Evolutionary conservation across 2,329 filamentous ascomycete species (phyloP), one percentile per base, ranked within the genome.

Genomic region (Macrophomina pseudophaseolina): DNA sequence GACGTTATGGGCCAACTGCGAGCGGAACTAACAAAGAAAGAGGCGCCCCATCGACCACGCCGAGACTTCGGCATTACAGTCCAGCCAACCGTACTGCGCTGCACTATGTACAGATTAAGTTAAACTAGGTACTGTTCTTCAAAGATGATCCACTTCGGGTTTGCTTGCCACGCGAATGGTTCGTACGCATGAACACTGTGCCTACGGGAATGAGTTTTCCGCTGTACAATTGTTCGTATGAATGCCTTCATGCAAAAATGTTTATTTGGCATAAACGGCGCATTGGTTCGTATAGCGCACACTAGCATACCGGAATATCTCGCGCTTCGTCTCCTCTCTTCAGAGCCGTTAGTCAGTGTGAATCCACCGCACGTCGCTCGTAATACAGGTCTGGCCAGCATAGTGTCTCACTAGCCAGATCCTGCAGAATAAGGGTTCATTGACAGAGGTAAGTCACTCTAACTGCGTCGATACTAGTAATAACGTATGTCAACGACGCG

Each of bases 351-450:
- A 2, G 5, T 23, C n/a, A 18, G 33, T 3, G 8, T 16, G 1
- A 12, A 18, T 12, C 42, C 35, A 46, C 2, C 6, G 30, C 11
- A 9, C 7, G 0, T 33, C 28, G 33, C 11, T 12, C 5, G 1
- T 0, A 32, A 30, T 9, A n/a, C 8, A 33, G 23, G 38, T 35
- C 48, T 64, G 35, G 48, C 12, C 49, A 16, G 6, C n/a, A 5
- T 1, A 4, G 14, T 65, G 64, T 66, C 35, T 66, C 33, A 66
- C 11, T n/a, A 18, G 33, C 3, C 5, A 23, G 46, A 60, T 46
- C 64, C 54, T 60, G 64, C 12, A 53, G 64, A 60, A 66, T 48
- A 66, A 60, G 53, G 64, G 64, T 38, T 58, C 35, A 18, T 58
- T 64, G 46, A 52, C 9, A 28, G 16, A 9, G 11, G 33, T 33